Base-by-base conservation (phyloP, 441 rosid genomes). In the Jatropha multifida region DNA sequence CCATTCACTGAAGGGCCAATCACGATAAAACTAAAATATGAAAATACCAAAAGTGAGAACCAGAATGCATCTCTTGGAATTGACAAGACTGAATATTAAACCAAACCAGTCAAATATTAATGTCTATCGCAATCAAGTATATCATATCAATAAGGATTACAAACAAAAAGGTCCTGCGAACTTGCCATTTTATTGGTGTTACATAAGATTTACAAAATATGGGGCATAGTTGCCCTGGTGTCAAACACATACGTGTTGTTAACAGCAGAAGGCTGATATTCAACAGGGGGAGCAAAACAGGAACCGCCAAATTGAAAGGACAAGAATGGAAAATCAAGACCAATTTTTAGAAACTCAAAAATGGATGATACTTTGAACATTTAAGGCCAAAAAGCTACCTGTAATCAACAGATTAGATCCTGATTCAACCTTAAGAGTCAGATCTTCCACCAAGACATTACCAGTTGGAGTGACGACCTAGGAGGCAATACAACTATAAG, bases 391-490 rank as follows among this genome's bases (percentile, higher is more conserved):
- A 81, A 54, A 76, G 32, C 56, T 83, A 96, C 99, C 99, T 88
- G 98, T 96, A 77, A 96, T 96, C 86, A 96, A 82, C 74, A 96
- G 93, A 89, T 97, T 97, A 73, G 97, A 94, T 72, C 99, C 98
- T 66, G 97, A 85, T 80, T 92, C 94, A 78, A 97, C 93, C 86
- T 81, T 92, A 81, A 97, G 89, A 77, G 88, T 87, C 80, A 97
- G 90, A 88, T 93, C 94, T 88, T 93, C 87, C 82, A 97, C 99
- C 90, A 94, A 87, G 80, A 92, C 88, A 85, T 94, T 94, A 54
- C 93, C 94, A 72, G 92, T 94, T 64, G 99, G 99, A 60, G 99
- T 97, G 68, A 94, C 98, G 88, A 97, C 99, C 99, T 97, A 85
- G 48, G 79, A 81, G 72, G 77, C 59, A 82, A 48, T 42, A 70